Base-by-base conservation (phyloP, 108 stramenopile species). In the Cyclotella cryptica region DNA sequence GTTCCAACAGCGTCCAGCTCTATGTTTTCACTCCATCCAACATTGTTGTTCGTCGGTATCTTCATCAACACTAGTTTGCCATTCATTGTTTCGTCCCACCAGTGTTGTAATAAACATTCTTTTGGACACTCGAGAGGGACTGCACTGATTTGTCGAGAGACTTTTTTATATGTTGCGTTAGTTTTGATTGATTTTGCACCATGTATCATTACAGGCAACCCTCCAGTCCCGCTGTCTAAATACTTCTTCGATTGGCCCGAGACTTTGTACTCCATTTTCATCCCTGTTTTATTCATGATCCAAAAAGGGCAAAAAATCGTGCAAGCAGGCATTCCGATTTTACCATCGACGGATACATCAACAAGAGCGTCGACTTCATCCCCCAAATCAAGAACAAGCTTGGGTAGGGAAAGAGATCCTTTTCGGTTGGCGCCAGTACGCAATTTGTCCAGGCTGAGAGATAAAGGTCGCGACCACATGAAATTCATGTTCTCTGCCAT, bases 51-150 rank as follows among this genome's bases (percentile, higher is more conserved):
- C 65, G 18, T 72, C 40, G 12, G 26, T 28, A 35, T 40, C 15
- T 66, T 67, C 9, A 30, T 43, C 29, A 80, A 19, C 0, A 74
- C 79, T 14, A 80, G 73, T 62, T 47, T 30, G 15, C 79, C 79
- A 40, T 68, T 80, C 6, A 53, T 24, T 9, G 43, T n/a, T 41
- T 68, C 65, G 22, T 80, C 79, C 79, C 79, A 80, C 79, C 79
- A 80, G 17, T 29, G 4, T 22, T 26, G 35, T 1, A 47, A 12
- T 8, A 67, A 30, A 21, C 10, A 15, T 28, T 15, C 15, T 13
- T 44, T 46, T 21, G 79, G 73, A 15, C 35, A 42, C 51, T 80
- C 66, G 11, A 80, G 43, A 10, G 79, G 79, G 21, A 66, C 60
- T 15, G 64, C 66, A 30, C 44, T 53, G 49, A 80, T 60, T 46